phyloP scores from a whole-genome alignment of 2,329 filamentous ascomycete genomes.

The Ceratocystis alfenasii region DNA sequence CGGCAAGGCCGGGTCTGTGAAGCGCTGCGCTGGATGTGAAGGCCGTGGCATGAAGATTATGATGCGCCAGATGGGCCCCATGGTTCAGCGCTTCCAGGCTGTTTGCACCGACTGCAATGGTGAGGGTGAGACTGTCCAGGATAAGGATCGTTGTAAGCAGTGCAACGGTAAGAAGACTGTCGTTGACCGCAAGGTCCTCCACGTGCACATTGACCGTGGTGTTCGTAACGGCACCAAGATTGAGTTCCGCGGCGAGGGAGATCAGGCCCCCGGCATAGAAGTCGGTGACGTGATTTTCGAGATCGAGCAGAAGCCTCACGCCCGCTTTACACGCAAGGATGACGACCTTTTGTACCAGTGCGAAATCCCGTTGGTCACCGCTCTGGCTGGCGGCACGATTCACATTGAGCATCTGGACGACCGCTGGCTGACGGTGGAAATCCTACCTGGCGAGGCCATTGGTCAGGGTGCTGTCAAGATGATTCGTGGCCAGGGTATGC shows the following conservation, averaged over 20 bases:
- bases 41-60: conserved; percentile 98
- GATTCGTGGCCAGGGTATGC: conserved; percentile 95
- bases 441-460: conserved; percentile 89
- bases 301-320: conserved; percentile 98
- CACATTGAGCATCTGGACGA: conserved; percentile 96
- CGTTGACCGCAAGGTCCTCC: conserved; percentile 93
- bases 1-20: conserved; percentile 95
- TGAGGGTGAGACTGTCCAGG: conserved; percentile 90
- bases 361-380: conserved; percentile 91
- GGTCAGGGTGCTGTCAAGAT: conserved; percentile 87
- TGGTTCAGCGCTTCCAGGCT: conserved; percentile 99
- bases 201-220: conserved; percentile 93
- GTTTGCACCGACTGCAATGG: conserved; percentile 97
- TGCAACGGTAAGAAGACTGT: conserved; percentile 97
- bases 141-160: conserved; percentile 94
- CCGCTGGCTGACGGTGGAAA: conserved; percentile 87
- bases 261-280: conserved; percentile 84
- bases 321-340: conserved; percentile 87
- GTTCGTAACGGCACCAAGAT: conserved; percentile 91
- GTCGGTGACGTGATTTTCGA: conserved; percentile 96
- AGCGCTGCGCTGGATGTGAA: conserved; percentile 80
- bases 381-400: conserved; percentile 79
- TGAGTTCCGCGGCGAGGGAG: conserved; percentile 92
- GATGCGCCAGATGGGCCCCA: conserved; percentile 99
- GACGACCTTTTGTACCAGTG: conserved; percentile 93